Evolutionary conservation across 2,329 filamentous ascomycete genomes (phyloP).

Genomic region (Eurotiales sp.): DNA sequence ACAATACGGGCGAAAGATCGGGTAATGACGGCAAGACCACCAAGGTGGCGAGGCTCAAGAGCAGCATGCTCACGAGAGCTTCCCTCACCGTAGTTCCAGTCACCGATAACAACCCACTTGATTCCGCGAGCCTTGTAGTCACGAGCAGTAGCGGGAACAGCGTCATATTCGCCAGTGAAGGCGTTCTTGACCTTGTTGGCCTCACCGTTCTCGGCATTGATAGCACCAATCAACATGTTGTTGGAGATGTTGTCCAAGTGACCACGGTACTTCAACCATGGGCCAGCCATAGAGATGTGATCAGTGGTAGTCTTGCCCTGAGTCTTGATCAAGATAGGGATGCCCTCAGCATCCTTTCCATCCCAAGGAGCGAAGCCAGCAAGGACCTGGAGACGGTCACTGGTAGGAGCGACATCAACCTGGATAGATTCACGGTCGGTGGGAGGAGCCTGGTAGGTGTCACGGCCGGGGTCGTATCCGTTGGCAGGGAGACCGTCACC

Average conservation of each 20-base stretch:
- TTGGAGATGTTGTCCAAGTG: conserved; percentile 99
- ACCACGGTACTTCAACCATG: conserved; percentile 98
- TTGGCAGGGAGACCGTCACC: conserved; percentile 74
- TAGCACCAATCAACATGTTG: conserved; percentile 98
- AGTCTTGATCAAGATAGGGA: conserved; percentile 94
- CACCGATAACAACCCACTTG: conserved; percentile 95
- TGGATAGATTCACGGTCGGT: conserved; percentile 66
- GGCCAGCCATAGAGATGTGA: conserved; percentile 95
- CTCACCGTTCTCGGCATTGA: conserved; percentile 92
- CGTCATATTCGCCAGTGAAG: conserved; percentile 76
- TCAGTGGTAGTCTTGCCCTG: conserved; percentile 96
- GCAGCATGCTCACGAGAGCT: conserved; percentile 97
- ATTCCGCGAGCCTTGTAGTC: conserved; percentile 98
- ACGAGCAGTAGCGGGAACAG: conserved; percentile 89
- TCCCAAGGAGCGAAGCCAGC: conserved; percentile 84
- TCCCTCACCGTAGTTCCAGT: conserved; percentile 99
- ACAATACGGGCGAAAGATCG: conserved; percentile 92
- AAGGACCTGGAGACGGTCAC: conserved; percentile 91
- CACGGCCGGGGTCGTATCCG: conserved; percentile 85
- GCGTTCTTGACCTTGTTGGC: conserved; percentile 97
- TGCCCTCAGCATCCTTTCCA: conserved; percentile 77
- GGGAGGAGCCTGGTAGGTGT: conserved; percentile 96
- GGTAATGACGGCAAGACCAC: conserved; percentile 94
- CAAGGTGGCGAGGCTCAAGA: conserved; percentile 94
- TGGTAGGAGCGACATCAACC: conserved; percentile 81